Conservation (phyloP, 139 green algal genomes). For the Auxenochlorella protothecoides region DNA sequence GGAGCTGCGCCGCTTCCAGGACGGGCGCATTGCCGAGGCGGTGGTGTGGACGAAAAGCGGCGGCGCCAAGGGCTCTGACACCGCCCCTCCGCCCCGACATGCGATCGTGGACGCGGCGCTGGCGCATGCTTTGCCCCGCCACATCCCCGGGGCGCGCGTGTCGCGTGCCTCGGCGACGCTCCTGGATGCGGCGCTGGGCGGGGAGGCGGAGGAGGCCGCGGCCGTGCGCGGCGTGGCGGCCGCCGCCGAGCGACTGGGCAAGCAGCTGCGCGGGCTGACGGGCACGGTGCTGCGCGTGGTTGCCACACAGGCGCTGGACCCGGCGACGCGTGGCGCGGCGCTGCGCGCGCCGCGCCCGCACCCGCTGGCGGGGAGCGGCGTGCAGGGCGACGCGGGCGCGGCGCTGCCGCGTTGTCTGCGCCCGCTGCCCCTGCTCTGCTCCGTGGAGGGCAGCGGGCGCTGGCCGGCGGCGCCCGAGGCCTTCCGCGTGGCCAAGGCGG, state of each 20-base stretch:
- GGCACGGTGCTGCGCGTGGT: slow-evolving; percentile 41
- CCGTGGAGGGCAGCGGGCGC: slow-evolving; percentile 62
- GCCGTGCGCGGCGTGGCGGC: slow-evolving; percentile 42
- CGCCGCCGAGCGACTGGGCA: slow-evolving; percentile 48
- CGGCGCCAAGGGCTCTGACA: no score
- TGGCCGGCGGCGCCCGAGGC: slow-evolving; percentile 52
- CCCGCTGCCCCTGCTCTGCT: slow-evolving; percentile 56
- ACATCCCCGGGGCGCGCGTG: no score
- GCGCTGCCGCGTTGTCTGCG: slow-evolving; percentile 47
- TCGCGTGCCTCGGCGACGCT: no score
- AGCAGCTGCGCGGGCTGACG: slow-evolving; percentile 53
- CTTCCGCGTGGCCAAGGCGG: slow-evolving; percentile 62
- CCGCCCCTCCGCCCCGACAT: no score
- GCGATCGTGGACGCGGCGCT: no score
- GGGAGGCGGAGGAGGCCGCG: slow-evolving; percentile 20
- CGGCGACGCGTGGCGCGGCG: slow-evolving; percentile 38
- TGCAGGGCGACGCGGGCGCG: neutral
- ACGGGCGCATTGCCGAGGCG: slow-evolving; percentile 66
- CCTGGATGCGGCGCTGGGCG: no score
- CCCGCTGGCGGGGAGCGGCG: slow-evolving; percentile 35
- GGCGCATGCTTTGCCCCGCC: no score
- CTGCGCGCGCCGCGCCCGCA: slow-evolving; percentile 56
- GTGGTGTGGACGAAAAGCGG: slow-evolving; percentile 38
- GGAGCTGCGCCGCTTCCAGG: slow-evolving; percentile 61
- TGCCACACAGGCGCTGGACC: slow-evolving; percentile 46